Evolutionary conservation across 345 rosid genomes (phyloP).

Genomic region (Psidium guajava): DNA sequence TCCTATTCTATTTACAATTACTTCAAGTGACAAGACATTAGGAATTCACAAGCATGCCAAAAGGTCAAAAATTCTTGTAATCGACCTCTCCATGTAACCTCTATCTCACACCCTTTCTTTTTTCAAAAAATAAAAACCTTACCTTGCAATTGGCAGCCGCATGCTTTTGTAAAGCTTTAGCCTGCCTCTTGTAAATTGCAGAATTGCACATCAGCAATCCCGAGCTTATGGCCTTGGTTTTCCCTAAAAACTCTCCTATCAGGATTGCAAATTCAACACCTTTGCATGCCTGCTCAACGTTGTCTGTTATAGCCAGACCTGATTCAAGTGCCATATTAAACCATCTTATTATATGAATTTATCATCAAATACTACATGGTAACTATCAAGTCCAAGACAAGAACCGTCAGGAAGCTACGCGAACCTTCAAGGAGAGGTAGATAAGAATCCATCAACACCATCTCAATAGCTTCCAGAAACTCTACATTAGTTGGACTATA

Average conservation of each 20-base stretch:
- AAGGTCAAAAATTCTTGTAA: too few species aligned
- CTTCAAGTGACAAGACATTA: too few species aligned
- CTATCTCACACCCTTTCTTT: too few species aligned
- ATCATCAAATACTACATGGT: neutral
- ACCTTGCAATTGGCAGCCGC: conserved; percentile 96
- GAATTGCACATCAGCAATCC: conserved; percentile 88
- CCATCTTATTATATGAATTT: neutral
- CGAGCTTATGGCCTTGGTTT: conserved; percentile 94
- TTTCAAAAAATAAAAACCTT: too few species aligned
- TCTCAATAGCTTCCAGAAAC: conserved; percentile 28
- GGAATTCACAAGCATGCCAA: too few species aligned
- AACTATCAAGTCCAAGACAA: neutral
- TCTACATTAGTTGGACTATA: conserved; percentile 86
- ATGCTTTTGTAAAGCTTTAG: conserved; percentile 77
- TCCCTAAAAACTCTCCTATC: conserved; percentile 97
- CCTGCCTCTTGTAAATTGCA: conserved; percentile 83
- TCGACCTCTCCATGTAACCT: too few species aligned
- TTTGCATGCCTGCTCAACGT: conserved; percentile 83
- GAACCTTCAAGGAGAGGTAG: conserved; percentile 54
- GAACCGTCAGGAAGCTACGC: neutral
- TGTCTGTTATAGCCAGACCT: conserved; percentile 96
- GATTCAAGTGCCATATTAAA: neutral
- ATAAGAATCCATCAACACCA: too few species aligned
- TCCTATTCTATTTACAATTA: too few species aligned
- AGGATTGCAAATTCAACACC: conserved; percentile 83